phyloP scores from a whole-genome alignment of 306 rosid genomes.

The Inga oerstediana region DNA sequence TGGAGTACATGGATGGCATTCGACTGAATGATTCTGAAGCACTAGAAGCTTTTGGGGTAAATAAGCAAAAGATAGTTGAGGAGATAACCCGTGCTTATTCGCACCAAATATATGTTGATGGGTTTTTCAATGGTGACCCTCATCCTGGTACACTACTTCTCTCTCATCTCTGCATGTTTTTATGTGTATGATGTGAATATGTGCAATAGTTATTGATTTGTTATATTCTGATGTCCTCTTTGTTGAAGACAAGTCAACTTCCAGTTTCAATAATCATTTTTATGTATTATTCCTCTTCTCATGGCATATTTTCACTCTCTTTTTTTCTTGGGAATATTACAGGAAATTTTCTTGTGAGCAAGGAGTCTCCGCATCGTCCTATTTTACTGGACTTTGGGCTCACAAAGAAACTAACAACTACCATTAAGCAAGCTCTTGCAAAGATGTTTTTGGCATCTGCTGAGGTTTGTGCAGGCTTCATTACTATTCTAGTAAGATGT shows the following conservation, averaged over 20 bases:
- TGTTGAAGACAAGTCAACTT: background rate
- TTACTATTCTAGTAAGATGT: constrained; percentile 25
- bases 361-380: constrained; percentile 91
- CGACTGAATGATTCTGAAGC: constrained; percentile 82
- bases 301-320: constrained; percentile 25
- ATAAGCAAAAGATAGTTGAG: constrained; percentile 86
- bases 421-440: constrained; percentile 87
- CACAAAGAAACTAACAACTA: constrained; percentile 71
- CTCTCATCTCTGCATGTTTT: constrained; percentile 1
- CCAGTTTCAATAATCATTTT: constrained; percentile 10
- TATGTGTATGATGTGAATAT: background rate
- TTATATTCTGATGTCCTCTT: constrained; percentile 4
- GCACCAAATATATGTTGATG: constrained; percentile 96
- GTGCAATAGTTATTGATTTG: constrained; percentile 4
- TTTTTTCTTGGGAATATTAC: constrained; percentile 26
- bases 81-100: constrained; percentile 98
- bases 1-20: constrained; percentile 98
- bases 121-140: constrained; percentile 98
- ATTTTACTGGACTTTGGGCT: constrained; percentile 98
- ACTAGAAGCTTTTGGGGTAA: constrained; percentile 74
- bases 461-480: constrained; percentile 69
- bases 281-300: constrained; percentile 20
- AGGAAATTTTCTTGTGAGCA: constrained; percentile 99
- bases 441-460: constrained; percentile 98
- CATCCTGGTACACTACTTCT: constrained; percentile 75